Evolutionary conservation across 2,329 filamentous ascomycete species (phyloP), one percentile per base, ranked within the genome.

Genomic region (Exophiala viscosa): DNA sequence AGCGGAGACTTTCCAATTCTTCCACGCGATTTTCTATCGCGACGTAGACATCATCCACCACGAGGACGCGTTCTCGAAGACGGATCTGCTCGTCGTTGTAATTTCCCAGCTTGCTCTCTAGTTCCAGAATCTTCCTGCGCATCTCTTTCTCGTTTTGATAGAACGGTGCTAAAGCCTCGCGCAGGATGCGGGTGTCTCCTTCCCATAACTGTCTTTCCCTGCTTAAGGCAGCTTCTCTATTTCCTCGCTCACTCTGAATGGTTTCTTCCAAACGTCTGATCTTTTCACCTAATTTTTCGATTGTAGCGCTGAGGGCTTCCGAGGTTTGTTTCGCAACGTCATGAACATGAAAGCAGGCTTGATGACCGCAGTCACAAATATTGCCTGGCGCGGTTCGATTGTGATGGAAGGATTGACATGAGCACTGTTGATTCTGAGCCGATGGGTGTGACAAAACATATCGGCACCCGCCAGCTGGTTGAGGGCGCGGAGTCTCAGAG

Each of bases 361-460:
- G 73, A 61, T 76, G 73, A 11, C 73, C 73, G 59, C 73, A 76
- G 15, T 72, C 72, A 57, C 73, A 76, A 45, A 62, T 67, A n/a
- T 70, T 71, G 20, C 66, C 66, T 3, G 71, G 71, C 10, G 68
- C 70, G 45, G 51, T 60, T 20, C 62, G 59, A 35, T 67, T 65
- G 18, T 63, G 64, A 35, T 62, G 64, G 65, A 73, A 76, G 60
- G 67, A 69, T 45, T 73, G 71, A 54, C 73, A 76, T n/a, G 67
- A 58, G 60, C 73, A 76, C 52, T 69, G 69, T 61, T 74, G 61
- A 34, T 62, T 59, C 14, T 59, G 59, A 36, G 57, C 52, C 38
- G 60, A 60, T 32, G 62, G 60, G 20, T 65, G 61, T 10, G 64
- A 46, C 11, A 65, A 45, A 42, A 66, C 61, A 48, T 65, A 68